Percentiles rank a stretch among this genome's conserved stretches.
Evolutionary conservation across 1,284 basidiomycete species (phyloP).

Genomic region (Malassezia furfur): DNA sequence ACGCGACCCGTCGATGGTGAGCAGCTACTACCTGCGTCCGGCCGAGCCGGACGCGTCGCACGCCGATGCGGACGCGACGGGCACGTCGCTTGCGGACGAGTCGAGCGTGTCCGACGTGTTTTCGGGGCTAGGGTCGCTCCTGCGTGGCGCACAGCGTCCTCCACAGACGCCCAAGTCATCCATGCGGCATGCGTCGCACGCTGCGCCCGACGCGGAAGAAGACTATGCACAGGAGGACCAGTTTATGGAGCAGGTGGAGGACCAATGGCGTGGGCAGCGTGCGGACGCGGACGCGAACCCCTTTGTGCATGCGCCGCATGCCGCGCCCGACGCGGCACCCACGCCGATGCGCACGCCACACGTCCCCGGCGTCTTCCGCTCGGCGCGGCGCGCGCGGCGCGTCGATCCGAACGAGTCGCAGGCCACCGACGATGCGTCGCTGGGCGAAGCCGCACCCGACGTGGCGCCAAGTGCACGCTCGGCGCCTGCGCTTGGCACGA

Average conservation of each 20-base stretch:
- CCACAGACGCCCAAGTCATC: constrained; percentile 9
- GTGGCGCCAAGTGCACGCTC: neutral
- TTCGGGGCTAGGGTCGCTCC: constrained; percentile 9
- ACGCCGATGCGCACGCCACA: constrained; percentile 6
- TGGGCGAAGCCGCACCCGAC: neutral
- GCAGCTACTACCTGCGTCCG: constrained; percentile 16
- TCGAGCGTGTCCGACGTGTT: neutral
- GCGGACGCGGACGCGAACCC: neutral
- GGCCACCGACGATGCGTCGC: neutral
- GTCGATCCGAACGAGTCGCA: constrained; percentile 3
- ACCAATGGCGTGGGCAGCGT: neutral
- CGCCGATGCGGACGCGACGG: neutral
- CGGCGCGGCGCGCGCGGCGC: neutral
- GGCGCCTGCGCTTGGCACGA: neutral
- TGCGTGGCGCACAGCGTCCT: constrained; percentile 15
- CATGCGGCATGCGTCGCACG: neutral
- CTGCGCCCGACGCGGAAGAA: neutral
- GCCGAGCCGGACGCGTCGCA: neutral
- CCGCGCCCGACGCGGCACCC: neutral
- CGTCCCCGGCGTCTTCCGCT: constrained; percentile 12
- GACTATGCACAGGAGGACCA: constrained; percentile 15
- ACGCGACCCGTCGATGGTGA: constrained; percentile 12
- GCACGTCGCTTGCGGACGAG: neutral
- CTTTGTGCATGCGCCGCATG: neutral
- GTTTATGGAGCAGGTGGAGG: constrained; percentile 15